A percentile compares a stretch with the other conserved stretches of the same genome.
phyloP scores from a whole-genome alignment of 306 rosid genomes.

The Castanopsis chinensis region DNA sequence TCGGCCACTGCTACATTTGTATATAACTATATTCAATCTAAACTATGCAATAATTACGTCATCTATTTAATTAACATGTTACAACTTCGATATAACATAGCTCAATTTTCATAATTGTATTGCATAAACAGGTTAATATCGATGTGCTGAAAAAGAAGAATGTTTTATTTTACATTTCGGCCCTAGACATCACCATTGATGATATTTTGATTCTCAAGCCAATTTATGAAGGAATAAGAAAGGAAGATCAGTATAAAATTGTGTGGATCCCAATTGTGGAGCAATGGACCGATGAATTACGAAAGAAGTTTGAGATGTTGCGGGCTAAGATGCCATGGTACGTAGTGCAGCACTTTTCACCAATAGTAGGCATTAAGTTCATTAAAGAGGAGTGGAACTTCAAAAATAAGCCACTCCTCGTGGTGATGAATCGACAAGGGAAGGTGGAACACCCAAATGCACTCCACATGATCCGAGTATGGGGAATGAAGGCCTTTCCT shows the following conservation, averaged over 20 bases:
- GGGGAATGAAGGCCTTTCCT: conserved; percentile 50
- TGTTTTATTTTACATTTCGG: conserved; percentile 39
- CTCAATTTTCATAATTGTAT: background rate
- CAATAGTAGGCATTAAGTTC: conserved; percentile 38
- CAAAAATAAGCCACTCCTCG: conserved; percentile 38
- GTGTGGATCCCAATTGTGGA: conserved; percentile 67
- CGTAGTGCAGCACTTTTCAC: conserved; percentile 17
- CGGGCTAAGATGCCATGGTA: conserved; percentile 51
- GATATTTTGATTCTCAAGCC: conserved; percentile 29
- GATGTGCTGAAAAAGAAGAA: conserved; percentile 38
- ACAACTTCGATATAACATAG: background rate
- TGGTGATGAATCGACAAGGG: conserved; percentile 37
- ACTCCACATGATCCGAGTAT: conserved; percentile 44
- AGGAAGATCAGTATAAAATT: conserved; percentile 24
- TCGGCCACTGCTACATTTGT: too few species aligned
- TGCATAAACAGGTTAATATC: conserved; percentile 21
- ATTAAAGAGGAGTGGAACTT: conserved; percentile 48
- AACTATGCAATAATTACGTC: background rate
- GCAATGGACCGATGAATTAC: conserved; percentile 35
- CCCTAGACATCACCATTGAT: conserved; percentile 31
- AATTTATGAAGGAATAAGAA: conserved; percentile 29
- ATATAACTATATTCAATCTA: too few species aligned
- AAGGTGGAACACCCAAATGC: conserved; percentile 45
- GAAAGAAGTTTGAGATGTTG: conserved; percentile 31
- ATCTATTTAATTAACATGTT: too few species aligned